phyloP scores from a whole-genome alignment of 192 early-diverging fungal species.

The Thamnidium elegans region DNA sequence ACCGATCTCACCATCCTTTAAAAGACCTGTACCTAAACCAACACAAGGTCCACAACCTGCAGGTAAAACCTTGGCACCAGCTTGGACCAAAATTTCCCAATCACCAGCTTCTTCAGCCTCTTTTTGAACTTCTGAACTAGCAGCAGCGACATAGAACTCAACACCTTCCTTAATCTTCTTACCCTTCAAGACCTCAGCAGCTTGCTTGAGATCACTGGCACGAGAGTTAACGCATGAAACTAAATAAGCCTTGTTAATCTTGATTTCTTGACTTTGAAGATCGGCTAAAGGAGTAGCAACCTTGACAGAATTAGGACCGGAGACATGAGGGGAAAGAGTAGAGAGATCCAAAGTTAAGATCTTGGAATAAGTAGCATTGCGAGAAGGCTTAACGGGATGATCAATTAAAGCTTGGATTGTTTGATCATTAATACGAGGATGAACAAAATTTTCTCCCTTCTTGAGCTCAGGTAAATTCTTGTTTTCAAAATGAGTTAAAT shows the following conservation, averaged over 20 bases:
- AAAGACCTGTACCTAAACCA: constrained; percentile 85
- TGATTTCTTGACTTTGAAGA: constrained; percentile 70
- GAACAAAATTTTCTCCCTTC: constrained; percentile 44
- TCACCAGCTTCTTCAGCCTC: constrained; percentile 83
- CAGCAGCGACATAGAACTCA: constrained; percentile 95
- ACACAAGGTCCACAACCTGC: constrained; percentile 99
- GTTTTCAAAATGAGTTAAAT: constrained; percentile 50
- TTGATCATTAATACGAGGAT: constrained; percentile 57
- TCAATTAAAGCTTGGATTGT: constrained; percentile 41
- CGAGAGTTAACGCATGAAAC: constrained; percentile 97
- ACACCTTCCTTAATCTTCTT: constrained; percentile 75
- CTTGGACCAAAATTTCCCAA: constrained; percentile 82
- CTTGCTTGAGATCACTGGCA: constrained; percentile 81
- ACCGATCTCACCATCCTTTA: constrained; percentile 95
- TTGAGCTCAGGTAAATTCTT: constrained; percentile 44
- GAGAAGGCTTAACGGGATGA: constrained; percentile 47
- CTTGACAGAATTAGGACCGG: constrained; percentile 97
- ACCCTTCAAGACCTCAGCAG: constrained; percentile 75
- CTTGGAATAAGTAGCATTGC: constrained; percentile 77
- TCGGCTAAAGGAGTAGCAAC: constrained; percentile 74
- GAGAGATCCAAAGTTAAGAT: constrained; percentile 83
- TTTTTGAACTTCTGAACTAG: constrained; percentile 85
- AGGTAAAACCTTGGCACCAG: constrained; percentile 85
- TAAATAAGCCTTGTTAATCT: constrained; percentile 95
- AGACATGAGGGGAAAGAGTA: constrained; percentile 83